These are phyloP conservation scores for Fomitopsis schrenkii DNA, from an alignment of 1,284 basidiomycete species.

Conservation along the genomic window DNA sequence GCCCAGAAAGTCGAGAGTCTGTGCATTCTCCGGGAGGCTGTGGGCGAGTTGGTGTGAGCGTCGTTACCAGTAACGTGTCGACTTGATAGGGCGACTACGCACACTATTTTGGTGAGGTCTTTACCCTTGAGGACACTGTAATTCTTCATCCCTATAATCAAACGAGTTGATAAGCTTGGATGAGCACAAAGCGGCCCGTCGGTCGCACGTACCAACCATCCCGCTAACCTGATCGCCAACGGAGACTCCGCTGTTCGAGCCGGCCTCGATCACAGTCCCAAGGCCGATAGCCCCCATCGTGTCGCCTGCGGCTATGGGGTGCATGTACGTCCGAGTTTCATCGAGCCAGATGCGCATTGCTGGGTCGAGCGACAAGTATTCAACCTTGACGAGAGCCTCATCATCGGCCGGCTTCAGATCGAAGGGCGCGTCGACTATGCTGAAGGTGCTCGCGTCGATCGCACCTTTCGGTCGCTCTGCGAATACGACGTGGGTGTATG, in stretches of 20 bases:
- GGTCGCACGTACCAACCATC: conserved; percentile 38
- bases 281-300: no score
- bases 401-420: conserved; percentile 50
- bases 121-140: conserved; percentile 65
- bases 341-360: conserved; percentile 80
- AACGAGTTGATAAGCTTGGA: conserved; percentile 56
- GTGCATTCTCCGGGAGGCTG: conserved; percentile 46
- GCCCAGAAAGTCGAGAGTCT: conserved; percentile 73
- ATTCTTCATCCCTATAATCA: conserved; percentile 31
- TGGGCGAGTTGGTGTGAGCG: conserved; percentile 19
- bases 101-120: conserved; percentile 50
- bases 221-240: conserved; percentile 66
- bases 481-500: conserved; percentile 69
- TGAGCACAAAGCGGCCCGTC: no score
- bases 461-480: conserved; percentile 64
- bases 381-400: conserved; percentile 69
- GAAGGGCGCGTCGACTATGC: conserved; percentile 50
- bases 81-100: conserved; percentile 6
- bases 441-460: conserved; percentile 70
- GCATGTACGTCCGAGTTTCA: no score
- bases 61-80: background rate
- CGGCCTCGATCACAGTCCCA: no score
- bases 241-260: no score
- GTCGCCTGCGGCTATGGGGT: no score
- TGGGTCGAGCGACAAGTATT: conserved; percentile 78